Percentiles rank a stretch among this genome's conserved stretches.
Evolutionary conservation across 2,329 filamentous ascomycete species (phyloP).

Genomic region (Pezicula radicicola): DNA sequence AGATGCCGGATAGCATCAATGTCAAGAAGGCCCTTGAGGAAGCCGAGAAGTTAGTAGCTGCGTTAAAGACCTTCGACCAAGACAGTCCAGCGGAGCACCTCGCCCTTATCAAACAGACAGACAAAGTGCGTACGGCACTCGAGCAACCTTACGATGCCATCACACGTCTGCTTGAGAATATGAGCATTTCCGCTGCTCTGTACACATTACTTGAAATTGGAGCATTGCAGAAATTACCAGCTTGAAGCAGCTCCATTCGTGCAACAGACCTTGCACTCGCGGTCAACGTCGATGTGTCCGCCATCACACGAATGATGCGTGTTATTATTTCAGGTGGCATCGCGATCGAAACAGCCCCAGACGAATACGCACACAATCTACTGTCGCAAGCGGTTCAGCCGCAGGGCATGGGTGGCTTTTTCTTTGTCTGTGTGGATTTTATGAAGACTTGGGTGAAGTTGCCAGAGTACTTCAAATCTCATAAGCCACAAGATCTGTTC

Average conservation of each 20-base stretch:
- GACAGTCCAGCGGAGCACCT: constrained; percentile 8
- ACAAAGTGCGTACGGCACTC: constrained; percentile 14
- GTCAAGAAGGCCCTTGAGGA: constrained; percentile 3
- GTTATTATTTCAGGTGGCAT: constrained; percentile 28
- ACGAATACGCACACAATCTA: constrained; percentile 31
- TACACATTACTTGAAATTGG: constrained; percentile 16
- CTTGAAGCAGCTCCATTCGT: constrained; percentile 9
- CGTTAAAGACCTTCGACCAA: constrained; percentile 21
- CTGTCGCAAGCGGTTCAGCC: constrained; percentile 27
- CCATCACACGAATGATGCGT: constrained; percentile 30
- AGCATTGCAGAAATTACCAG: constrained; percentile 15
- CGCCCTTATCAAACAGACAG: constrained; percentile 15
- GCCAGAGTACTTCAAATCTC: constrained; percentile 29
- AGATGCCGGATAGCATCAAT: not conserved
- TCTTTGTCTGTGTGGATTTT: constrained; percentile 30
- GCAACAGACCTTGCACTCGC: constrained; percentile 17
- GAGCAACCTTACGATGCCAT: constrained; percentile 20
- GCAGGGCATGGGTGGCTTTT: constrained; percentile 26
- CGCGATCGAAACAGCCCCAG: constrained; percentile 25
- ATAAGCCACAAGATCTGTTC: constrained; percentile 28
- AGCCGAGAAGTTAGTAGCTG: constrained; percentile 12
- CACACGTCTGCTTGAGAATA: constrained; percentile 18
- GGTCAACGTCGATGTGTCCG: constrained; percentile 27
- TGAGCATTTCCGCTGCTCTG: constrained; percentile 16
- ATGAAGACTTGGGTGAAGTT: constrained; percentile 21